A percentile compares a stretch with the other conserved stretches of the same genome.
Evolutionary conservation across 495 filamentous ascomycete species (phyloP).

Genomic region (Hypoxylon cercidicola): DNA sequence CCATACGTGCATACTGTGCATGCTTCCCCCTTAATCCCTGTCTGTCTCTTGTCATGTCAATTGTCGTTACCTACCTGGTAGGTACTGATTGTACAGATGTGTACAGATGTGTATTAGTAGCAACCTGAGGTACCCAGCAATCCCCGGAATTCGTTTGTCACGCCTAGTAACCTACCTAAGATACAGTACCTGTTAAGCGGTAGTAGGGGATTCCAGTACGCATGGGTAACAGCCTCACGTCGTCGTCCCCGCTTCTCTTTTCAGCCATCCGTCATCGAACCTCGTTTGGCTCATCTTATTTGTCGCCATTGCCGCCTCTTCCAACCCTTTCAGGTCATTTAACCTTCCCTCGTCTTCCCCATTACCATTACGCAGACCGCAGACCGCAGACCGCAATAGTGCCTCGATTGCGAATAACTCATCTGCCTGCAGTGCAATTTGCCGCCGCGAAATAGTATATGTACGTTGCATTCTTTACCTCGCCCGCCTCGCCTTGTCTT

Average conservation of each 20-base stretch:
- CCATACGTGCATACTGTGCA: conserved; percentile 1
- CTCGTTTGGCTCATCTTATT: conserved; percentile 19
- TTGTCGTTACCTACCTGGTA: too few relatives aligned
- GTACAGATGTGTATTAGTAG: too few relatives aligned
- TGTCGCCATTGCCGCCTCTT: conserved; percentile 13
- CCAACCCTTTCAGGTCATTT: not conserved
- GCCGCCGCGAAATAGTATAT: conserved; percentile 33
- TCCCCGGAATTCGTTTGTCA: conserved; percentile 13
- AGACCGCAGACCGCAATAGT: not conserved
- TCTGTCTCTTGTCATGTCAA: not conserved
- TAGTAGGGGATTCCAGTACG: conserved; percentile 7
- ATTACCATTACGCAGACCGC: not conserved
- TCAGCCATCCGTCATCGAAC: conserved; percentile 19
- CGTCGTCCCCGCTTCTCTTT: conserved; percentile 7
- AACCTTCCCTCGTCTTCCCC: conserved; percentile 17
- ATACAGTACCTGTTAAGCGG: conserved; percentile 2
- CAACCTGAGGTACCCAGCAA: not conserved
- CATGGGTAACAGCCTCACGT: conserved; percentile 26
- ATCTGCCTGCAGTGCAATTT: conserved; percentile 40
- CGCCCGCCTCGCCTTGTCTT: not conserved
- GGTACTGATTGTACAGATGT: too few relatives aligned
- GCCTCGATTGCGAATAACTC: conserved; percentile 34
- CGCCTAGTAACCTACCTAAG: not conserved
- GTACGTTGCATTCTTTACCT: conserved; percentile 2
- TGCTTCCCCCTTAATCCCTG: not conserved